Evolutionary conservation across 805 yeast species (phyloP), one percentile per base, ranked within the genome.

Genomic region (Sungouiozyma ichnusensis): DNA sequence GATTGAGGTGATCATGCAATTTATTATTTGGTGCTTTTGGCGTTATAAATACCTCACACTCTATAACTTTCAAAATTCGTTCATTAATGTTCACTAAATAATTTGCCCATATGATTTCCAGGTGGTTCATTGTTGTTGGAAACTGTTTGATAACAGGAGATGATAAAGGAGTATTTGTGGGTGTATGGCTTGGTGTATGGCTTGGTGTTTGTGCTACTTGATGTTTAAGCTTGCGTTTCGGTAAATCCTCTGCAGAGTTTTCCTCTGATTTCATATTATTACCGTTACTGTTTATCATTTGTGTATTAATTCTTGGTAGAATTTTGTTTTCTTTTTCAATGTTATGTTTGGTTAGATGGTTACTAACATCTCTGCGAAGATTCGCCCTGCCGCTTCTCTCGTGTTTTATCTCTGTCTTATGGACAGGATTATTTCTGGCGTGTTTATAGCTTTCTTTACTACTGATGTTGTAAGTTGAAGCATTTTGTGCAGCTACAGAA

Each of bases 71-170:
- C 37, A 78, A 42, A 1, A 81, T 69, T 43, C 85, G 65, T 53
- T 81, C 90, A 39, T 77, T 77, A 1, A 68, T 60, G 50, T 73
- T 74, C 16, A 57, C 63, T 45, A 81, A 60, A 51, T 64, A 77
- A 33, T 67, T 64, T 4, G 66, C 66, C 82, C 85, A 81, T 14
- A 76, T 73, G 34, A 69, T 55, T 52, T 81, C 87, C 5, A 77
- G 50, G 9, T 72, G 64, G 1, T 73, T 66, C 61, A 74, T 57
- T 5, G 35, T n/a, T 14, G 35, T 14, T 11, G 29, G 29, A 24
- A 11, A 24, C 29, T 15, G 33, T 3, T 16, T 37, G n/a, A 32
- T 36, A 15, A 27, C 33, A 13, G 31, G 11, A 5, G 38, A 15
- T 9, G 20, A 32, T 7, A 79, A 5, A 7, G 24, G 38, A 18